Evolutionary conservation across 2,329 filamentous ascomycete genomes (phyloP), one percentile per base, ranked within the genome.

Genomic region (Escovopsis sp.): DNA sequence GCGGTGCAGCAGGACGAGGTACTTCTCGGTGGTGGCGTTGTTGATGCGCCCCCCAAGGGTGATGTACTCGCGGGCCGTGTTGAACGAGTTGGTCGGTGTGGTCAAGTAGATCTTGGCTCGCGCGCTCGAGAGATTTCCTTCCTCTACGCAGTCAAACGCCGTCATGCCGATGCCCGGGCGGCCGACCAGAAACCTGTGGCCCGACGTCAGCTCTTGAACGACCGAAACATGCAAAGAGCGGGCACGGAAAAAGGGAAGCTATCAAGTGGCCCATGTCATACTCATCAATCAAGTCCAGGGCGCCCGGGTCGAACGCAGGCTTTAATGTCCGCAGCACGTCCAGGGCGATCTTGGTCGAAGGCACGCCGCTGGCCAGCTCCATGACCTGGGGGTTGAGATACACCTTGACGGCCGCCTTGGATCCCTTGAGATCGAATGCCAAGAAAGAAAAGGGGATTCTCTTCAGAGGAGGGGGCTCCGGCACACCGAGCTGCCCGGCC

Each of bases 51-150:
- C 46, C 7, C 43, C 46, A 13, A 48, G 27, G 9, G 42, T 48
- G 10, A 48, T 32, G 31, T 42, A 43, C 9, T 45, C 40, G 20
- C 39, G 40, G 8, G 46, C 44, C 4, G 46, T 48, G 14, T 43
- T 40, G 35, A 48, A 46, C 4, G 46, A 43, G 39, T 46, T 48
- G 42, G 13, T 45, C 15, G 8, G 24, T 14, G 39, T 39, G n/a
- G 44, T 25, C 14, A 45, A 29, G 40, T 48, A 48, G 12, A 48
- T 25, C 30, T 48, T 48, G 11, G 46, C 41, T 12, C 46, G 36
- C 15, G 46, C 46, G 10, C 43, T 35, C 2, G 44, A 41, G 7
- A 46, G 31, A 10, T 40, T 13, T 9, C 37, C 40, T 29, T 48
- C 42, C 13, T 46, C 37, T 24, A 42, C 36, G 24, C 44, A 46